Base-by-base conservation (phyloP, 768 basidiomycete species). In the Russula earlei region DNA sequence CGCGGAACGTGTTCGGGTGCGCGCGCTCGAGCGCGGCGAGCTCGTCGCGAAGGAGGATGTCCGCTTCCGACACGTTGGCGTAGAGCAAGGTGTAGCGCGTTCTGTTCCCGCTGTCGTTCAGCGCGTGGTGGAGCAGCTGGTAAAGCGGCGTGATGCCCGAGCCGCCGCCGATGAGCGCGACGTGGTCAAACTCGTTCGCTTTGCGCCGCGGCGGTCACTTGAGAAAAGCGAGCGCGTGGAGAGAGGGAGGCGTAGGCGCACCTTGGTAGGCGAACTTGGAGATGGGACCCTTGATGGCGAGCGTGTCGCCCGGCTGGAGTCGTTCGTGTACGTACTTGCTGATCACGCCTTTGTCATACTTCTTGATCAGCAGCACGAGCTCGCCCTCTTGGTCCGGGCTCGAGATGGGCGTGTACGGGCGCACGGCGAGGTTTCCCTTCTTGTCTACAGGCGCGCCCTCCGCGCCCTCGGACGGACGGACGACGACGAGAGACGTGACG, bases 371-470 rank as follows among this genome's bases (percentile, higher is more conserved):
- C 61, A 98, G 79, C 12, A 77, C 76, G 44, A 95, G 69, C 65
- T 91, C 84, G 25, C 91, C 92, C 52, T 81, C 80, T 7, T 74
- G 66, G 55, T 92, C 83, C 8, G 89, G 78, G 0, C 81, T 71
- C 20, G 93, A 93, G 61, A 91, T 81, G 50, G 96, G 92, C 4
- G 96, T 99, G 71, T 99, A 99, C 0, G 96, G 91, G 52, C 92
- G 81, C 61, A 86, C 77, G 70, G 93, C 81, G 49, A 91, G 88
- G 63, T 91, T 91, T 59, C 91, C 94, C 66, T 92, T 90, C 64
- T 70, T 74, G 67, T 84, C 84, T 59, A 86, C 34, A 73, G 76
- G 48, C 81, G 40, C 50, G 1, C 31, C 44, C 2, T n/a, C 9
- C 1, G 31, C 81, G 19, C 81, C 76, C 60, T 84, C 78, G 0